Conservation (phyloP, 768 basidiomycete species). For the Boletus bicolor region DNA sequence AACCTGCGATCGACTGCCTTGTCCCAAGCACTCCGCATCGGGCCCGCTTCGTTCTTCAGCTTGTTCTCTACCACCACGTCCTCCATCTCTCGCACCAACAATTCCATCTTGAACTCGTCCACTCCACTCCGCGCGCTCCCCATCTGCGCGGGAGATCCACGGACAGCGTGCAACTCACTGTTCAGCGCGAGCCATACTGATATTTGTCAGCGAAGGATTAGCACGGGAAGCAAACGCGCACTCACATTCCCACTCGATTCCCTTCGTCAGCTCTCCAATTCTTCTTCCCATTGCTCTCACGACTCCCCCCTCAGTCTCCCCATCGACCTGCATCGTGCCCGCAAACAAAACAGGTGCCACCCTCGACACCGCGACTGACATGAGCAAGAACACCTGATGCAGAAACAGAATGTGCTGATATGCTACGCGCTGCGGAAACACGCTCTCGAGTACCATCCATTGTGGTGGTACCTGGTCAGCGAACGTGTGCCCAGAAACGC, state of each 20-base stretch:
- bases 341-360: slow-evolving; percentile 69
- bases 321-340: slow-evolving; percentile 26
- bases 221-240: background rate
- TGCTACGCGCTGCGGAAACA: slow-evolving; percentile 64
- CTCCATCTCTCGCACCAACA: slow-evolving; percentile 57
- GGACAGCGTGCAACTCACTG: slow-evolving; percentile 51
- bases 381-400: slow-evolving; percentile 72
- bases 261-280: slow-evolving; percentile 39
- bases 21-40: slow-evolving; percentile 55
- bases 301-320: slow-evolving; percentile 18
- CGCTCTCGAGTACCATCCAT: slow-evolving; percentile 32
- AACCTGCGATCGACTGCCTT: slow-evolving; percentile 30
- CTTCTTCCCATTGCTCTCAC: slow-evolving; percentile 42
- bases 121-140: slow-evolving; percentile 17
- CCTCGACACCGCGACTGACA: slow-evolving; percentile 67
- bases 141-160: background rate
- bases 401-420: slow-evolving; percentile 78
- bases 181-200: slow-evolving; percentile 53
- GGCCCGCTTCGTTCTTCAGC: slow-evolving; percentile 53
- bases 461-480: slow-evolving; percentile 14
- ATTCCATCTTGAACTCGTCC: slow-evolving; percentile 36
- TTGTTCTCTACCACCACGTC: slow-evolving; percentile 62
- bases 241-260: slow-evolving; percentile 57
- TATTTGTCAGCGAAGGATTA: background rate
- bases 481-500: slow-evolving; percentile 21